These are phyloP conservation scores for Leishmania amazonensis DNA, from an alignment of 208 protist genomes.

Conservation along the genomic window DNA sequence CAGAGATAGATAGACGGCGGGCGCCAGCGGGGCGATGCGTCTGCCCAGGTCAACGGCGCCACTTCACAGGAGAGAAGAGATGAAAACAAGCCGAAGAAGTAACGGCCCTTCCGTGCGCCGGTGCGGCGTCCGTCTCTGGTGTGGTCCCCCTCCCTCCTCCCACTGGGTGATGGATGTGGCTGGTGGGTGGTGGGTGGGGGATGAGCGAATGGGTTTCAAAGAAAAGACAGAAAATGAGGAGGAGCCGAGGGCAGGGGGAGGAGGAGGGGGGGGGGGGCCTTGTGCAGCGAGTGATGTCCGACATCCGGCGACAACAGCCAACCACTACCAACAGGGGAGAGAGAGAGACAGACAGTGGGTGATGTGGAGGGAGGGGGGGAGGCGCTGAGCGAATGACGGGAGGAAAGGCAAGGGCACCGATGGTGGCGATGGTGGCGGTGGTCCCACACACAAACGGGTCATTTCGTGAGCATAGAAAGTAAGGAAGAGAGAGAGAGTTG, in stretches of 20 bases:
- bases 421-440: background rate
- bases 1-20: background rate
- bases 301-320: background rate
- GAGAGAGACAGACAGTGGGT: background rate
- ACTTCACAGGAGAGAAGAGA: background rate
- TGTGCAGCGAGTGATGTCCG: background rate
- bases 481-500: background rate
- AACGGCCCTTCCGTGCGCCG: background rate
- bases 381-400: background rate
- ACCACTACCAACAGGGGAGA: background rate
- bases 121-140: background rate
- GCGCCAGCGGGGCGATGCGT: background rate
- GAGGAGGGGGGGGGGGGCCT: background rate
- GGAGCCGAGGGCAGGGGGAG: background rate
- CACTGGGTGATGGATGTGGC: too few relatives aligned
- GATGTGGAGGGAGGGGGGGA: background rate
- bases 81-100: background rate
- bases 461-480: background rate
- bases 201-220: background rate
- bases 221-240: background rate
- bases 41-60: background rate
- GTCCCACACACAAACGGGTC: background rate
- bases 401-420: background rate
- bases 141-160: too few relatives aligned
- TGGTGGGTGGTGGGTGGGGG: too few relatives aligned